Evolutionary conservation across 2,329 filamentous ascomycete species (phyloP), one percentile per base, ranked within the genome.

Genomic region (Cladosporium sp.): DNA sequence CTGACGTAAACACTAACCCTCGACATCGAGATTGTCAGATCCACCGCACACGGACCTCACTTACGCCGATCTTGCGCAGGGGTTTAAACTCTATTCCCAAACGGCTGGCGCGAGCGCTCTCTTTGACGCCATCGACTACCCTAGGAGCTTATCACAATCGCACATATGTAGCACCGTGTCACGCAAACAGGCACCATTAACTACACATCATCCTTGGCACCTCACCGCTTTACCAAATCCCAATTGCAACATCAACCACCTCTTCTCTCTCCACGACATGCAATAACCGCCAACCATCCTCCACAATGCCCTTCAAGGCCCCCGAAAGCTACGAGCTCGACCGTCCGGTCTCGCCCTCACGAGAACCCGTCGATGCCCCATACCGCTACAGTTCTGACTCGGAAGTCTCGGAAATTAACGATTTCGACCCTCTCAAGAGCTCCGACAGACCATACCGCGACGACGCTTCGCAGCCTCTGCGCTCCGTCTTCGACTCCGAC

Each of bases 401-500:
- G 32, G 65, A 70, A 36, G 30, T 64, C n/a, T 72, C 69, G 13
- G 70, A 70, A 32, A 77, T 63, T 13, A 80, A 81, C 67, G 80
- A 81, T 64, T 76, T 81, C 69, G 81, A 83, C 66, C 81, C 81
- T 21, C 74, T 83, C 7, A 79, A 79, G 65, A 77, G 77, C 67
- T 62, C 76, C 75, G 68, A 76, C 71, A 69, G 77, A 70, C 66
- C 75, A 64, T 71, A 76, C 78, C 70, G 77, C 76, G 77, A 80
- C 74, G 70, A 80, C 76, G 74, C 67, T 68, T 75, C 66, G 65
- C 76, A 58, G 75, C 75, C 60, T 69, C 71, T 67, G 39, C 68
- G 68, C 63, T 76, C 73, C 58, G 75, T 77, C 61, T 75, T 71
- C 65, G 69, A 73, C 51, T 64, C 69, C 16, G 70, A 73, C 63